phyloP scores from a whole-genome alignment of 768 basidiomycete genomes.

The Rhodotorula babjevae region DNA sequence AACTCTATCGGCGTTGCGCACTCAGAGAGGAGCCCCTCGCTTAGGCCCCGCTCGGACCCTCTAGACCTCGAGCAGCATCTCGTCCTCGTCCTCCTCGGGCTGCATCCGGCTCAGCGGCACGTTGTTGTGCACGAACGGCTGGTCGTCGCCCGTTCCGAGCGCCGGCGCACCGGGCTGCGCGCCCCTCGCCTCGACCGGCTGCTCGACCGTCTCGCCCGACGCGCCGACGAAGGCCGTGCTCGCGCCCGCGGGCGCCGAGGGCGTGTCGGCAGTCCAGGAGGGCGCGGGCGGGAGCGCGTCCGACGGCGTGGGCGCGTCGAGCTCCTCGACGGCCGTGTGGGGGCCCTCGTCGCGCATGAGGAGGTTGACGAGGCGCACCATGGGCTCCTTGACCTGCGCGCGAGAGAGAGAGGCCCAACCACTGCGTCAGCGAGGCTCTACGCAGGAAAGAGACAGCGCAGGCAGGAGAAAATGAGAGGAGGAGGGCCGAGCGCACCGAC shows the following conservation, averaged over 20 bases:
- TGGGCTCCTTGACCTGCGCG: constrained; percentile 71
- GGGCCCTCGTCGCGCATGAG: constrained; percentile 70
- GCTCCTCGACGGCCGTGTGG: constrained; percentile 46
- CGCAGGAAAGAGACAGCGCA: too few species aligned
- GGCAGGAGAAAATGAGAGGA: background rate
- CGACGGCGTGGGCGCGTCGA: constrained; percentile 46
- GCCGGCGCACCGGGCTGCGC: constrained; percentile 8
- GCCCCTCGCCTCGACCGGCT: background rate
- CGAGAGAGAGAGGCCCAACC: background rate
- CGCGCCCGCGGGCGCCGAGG: too few species aligned
- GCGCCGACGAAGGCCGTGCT: constrained; percentile 9
- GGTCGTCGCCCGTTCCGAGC: constrained; percentile 39
- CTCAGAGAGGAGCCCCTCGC: background rate
- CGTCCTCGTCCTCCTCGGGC: constrained; percentile 62
- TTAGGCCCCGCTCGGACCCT: too few species aligned
- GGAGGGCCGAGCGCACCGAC: constrained; percentile 5
- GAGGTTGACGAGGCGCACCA: constrained; percentile 82
- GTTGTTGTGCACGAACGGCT: constrained; percentile 14
- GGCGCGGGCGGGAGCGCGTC: background rate
- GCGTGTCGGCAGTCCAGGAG: background rate
- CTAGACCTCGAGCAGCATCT: constrained; percentile 70
- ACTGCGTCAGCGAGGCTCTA: too few species aligned
- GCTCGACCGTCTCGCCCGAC: constrained; percentile 1
- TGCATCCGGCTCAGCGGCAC: constrained; percentile 16
- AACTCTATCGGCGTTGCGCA: background rate